These are phyloP conservation scores for Lodderomyces theae DNA, from an alignment of 1,139 yeast species.

Conservation along the genomic window DNA sequence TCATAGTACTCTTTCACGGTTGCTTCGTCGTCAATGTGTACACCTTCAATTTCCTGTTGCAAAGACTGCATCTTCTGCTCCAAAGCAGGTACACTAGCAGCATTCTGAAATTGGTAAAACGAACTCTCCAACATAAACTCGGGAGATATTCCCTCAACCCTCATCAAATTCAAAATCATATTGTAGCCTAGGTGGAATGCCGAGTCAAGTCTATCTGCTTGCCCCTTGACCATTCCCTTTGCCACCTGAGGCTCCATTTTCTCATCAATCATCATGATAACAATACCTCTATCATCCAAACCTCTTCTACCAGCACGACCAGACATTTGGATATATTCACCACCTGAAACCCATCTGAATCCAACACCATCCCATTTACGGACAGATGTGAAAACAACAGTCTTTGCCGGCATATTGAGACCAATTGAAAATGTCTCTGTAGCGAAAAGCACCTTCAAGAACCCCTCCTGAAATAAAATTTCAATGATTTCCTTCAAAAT, in stretches of 20 bases:
- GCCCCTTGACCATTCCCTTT: slow-evolving; percentile 98
- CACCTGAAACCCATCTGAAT: slow-evolving; percentile 98
- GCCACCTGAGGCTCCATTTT: slow-evolving; percentile 99
- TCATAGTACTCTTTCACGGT: slow-evolving; percentile 80
- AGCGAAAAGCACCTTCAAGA: slow-evolving; percentile 89
- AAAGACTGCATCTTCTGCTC: slow-evolving; percentile 61
- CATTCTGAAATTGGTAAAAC: slow-evolving; percentile 92
- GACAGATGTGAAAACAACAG: slow-evolving; percentile 96
- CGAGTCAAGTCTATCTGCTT: slow-evolving; percentile 92
- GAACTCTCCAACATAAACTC: slow-evolving; percentile 95
- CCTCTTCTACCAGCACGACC: slow-evolving; percentile 99
- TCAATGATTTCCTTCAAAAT: slow-evolving; percentile 95
- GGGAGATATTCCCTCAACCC: slow-evolving; percentile 98
- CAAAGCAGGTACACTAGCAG: slow-evolving; percentile 81
- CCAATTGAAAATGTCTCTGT: slow-evolving; percentile 99
- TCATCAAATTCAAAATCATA: slow-evolving; percentile 91
- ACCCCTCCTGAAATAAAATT: slow-evolving; percentile 94
- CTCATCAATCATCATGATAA: slow-evolving; percentile 98
- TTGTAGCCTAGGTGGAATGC: slow-evolving; percentile 96
- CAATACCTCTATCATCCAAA: slow-evolving; percentile 97
- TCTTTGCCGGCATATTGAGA: slow-evolving; percentile 95
- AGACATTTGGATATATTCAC: slow-evolving; percentile 99
- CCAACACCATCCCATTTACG: slow-evolving; percentile 98
- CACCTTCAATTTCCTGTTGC: slow-evolving; percentile 44
- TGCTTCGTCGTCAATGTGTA: slow-evolving; percentile 70